A percentile compares a stretch with the other conserved stretches of the same genome.
Evolutionary conservation across 2,329 filamentous ascomycete species (phyloP).

Genomic region (Alternaria sp.): DNA sequence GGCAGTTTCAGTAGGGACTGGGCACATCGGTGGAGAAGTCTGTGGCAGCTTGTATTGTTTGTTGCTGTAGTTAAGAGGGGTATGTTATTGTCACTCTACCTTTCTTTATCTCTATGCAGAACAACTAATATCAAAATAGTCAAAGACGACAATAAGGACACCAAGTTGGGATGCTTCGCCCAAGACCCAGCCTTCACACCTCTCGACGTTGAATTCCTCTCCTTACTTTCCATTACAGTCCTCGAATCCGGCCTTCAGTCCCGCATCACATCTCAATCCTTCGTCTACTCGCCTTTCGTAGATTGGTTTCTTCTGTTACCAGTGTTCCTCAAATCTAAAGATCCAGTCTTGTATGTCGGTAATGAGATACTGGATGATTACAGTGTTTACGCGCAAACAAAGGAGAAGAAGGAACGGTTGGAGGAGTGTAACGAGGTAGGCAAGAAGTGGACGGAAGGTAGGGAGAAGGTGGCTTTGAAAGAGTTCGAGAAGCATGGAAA

Average conservation of each 20-base stretch:
- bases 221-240: constrained; percentile 29
- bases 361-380: constrained; percentile 49
- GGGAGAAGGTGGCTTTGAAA: constrained; percentile 25
- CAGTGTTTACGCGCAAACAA: constrained; percentile 30
- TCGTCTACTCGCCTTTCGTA: constrained; percentile 50
- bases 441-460: constrained; percentile 29
- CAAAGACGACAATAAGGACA: not conserved
- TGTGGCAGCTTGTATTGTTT: constrained; percentile 52
- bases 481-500: constrained; percentile 43
- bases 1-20: constrained; percentile 49
- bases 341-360: constrained; percentile 47
- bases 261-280: constrained; percentile 30
- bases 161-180: constrained; percentile 32
- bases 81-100: constrained; percentile 1
- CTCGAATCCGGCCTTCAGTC: constrained; percentile 23
- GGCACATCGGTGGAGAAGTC: constrained; percentile 41
- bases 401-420: constrained; percentile 35
- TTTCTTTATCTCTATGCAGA: no score
- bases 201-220: constrained; percentile 42
- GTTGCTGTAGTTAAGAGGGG: constrained; percentile 29
- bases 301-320: constrained; percentile 48
- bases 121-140: not conserved
- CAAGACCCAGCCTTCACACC: constrained; percentile 49
- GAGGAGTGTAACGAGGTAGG: constrained; percentile 41
- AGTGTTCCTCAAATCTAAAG: constrained; percentile 35